Conservation (phyloP, 257 asterid genomes). For the Solanum arcanum region DNA sequence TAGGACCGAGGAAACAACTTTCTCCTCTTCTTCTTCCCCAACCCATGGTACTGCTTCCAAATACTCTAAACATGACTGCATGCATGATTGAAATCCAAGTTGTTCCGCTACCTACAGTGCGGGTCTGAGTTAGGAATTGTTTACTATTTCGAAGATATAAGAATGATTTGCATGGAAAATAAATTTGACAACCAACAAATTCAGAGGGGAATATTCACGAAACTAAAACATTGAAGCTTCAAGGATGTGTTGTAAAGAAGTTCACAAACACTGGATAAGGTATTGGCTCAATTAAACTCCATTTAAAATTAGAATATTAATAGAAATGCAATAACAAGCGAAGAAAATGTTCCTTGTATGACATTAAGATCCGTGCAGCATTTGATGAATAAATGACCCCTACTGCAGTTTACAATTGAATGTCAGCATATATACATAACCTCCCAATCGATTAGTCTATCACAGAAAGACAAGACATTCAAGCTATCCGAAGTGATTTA, state of each 20-base stretch:
- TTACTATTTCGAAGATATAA: not conserved
- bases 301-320: not conserved
- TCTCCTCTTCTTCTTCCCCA: slow-evolving; percentile 94
- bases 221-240: not conserved
- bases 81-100: slow-evolving; percentile 59
- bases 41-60: slow-evolving; percentile 99
- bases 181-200: not conserved
- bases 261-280: not conserved
- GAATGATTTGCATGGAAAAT: not conserved
- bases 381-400: not conserved
- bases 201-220: not conserved
- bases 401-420: not conserved
- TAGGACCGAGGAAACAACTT: slow-evolving; percentile 55
- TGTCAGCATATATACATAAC: not conserved
- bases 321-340: not conserved
- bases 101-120: slow-evolving; percentile 55
- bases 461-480: not conserved
- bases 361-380: not conserved
- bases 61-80: slow-evolving; percentile 71
- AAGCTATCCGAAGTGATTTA: not conserved
- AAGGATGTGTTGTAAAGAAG: not conserved
- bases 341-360: not conserved
- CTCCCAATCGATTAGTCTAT: not conserved
- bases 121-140: not conserved
- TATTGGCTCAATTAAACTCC: not conserved